Evolutionary conservation across 805 yeast genomes (phyloP).

Genomic region (Starmerella gropengiesseri): DNA sequence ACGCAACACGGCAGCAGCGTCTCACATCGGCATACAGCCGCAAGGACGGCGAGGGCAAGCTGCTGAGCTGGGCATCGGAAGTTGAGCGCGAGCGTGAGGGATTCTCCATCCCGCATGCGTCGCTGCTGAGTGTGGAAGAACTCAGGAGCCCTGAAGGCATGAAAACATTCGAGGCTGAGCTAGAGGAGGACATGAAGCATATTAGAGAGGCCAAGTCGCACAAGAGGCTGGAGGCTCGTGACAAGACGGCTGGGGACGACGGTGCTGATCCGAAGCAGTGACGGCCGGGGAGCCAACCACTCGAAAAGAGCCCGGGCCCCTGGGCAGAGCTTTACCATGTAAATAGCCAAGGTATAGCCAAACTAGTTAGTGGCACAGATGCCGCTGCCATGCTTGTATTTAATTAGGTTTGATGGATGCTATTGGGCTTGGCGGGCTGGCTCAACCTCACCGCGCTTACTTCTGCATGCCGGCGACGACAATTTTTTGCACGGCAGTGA

Average conservation of each 20-base stretch:
- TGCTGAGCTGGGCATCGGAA: constrained; percentile 26
- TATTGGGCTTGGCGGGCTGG: neutral
- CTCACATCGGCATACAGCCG: constrained; percentile 23
- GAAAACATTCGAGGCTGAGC: constrained; percentile 18
- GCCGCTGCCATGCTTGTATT: neutral
- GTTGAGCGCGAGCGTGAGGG: constrained; percentile 21
- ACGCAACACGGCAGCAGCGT: constrained; percentile 19
- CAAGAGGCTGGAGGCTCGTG: neutral
- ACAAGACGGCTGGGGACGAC: neutral
- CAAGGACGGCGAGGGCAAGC: constrained; percentile 18
- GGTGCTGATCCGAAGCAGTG: neutral
- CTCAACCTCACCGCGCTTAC: neutral
- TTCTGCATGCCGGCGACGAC: neutral
- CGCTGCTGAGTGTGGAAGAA: constrained; percentile 26
- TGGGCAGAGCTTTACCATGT: no score
- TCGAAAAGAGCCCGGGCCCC: no score
- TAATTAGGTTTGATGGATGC: neutral
- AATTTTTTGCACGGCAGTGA: constrained; percentile 1
- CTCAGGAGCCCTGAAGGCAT: constrained; percentile 12
- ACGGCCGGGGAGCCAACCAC: no score
- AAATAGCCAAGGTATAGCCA: no score
- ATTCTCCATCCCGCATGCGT: constrained; percentile 28
- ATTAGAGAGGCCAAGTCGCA: constrained; percentile 1
- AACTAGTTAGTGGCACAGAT: no score
- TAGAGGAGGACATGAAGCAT: constrained; percentile 12